A percentile compares a stretch with the other conserved stretches of the same genome.
These are phyloP conservation scores for Dioscorea cayenensis DNA, from an alignment of 116 monocot genomes.

Conservation along the genomic window DNA sequence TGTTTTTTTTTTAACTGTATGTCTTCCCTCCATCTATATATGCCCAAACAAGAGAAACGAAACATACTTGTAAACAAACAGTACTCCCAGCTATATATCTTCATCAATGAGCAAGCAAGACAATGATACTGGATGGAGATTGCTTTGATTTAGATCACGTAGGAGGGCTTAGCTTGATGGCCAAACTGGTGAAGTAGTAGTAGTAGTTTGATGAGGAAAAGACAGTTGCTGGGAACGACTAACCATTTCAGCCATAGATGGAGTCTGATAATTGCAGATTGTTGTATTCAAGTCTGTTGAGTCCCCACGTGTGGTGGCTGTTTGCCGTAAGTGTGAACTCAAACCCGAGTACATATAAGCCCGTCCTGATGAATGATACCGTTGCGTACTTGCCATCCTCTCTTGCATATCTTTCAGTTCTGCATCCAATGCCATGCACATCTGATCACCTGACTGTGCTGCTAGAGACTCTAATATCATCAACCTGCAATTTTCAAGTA, in stretches of 20 bases:
- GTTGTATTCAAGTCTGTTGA: conserved; percentile 41
- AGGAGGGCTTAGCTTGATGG: conserved; percentile 5
- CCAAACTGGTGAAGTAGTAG: conserved; percentile 9
- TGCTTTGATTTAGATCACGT: neutral
- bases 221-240: conserved; percentile 42
- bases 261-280: conserved; percentile 48
- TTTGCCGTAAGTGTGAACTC: conserved; percentile 76
- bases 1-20: too few species aligned
- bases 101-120: too few species aligned
- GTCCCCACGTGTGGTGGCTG: conserved; percentile 57
- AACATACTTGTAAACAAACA: too few species aligned
- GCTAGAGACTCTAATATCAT: conserved; percentile 24
- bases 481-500: conserved; percentile 36
- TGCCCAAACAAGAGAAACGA: too few species aligned
- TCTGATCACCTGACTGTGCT: conserved; percentile 27
- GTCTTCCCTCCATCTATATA: too few species aligned
- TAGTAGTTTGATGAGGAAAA: conserved; percentile 4
- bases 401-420: conserved; percentile 65
- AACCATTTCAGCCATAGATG: conserved; percentile 69
- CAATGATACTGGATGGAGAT: too few species aligned
- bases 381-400: conserved; percentile 52
- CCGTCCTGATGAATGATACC: conserved; percentile 59
- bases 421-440: conserved; percentile 36
- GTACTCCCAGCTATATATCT: too few species aligned
- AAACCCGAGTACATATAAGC: conserved; percentile 71